Conservation (phyloP, 371 early-diverging fungal species). For the Fennellomyces sp. region DNA sequence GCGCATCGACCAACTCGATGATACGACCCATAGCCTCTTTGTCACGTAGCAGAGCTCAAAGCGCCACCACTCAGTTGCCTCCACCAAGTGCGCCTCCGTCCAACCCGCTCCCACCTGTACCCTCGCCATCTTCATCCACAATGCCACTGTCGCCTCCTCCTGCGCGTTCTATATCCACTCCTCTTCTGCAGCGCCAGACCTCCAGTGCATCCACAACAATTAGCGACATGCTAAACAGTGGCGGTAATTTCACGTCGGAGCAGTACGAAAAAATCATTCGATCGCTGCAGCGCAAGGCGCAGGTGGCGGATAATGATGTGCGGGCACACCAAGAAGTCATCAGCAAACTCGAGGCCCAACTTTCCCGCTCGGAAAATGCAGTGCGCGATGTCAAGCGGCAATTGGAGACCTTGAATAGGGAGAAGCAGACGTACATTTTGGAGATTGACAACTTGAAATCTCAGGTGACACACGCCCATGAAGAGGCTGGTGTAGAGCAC, state of each 20-base stretch:
- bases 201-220: slow-evolving; percentile 10
- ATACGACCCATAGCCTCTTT: not conserved
- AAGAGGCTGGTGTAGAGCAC: not conserved
- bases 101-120: slow-evolving; percentile 53
- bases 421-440: slow-evolving; percentile 40
- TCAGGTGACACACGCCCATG: slow-evolving; percentile 29
- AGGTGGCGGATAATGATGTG: slow-evolving; percentile 46
- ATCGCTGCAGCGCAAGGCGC: slow-evolving; percentile 47
- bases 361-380: slow-evolving; percentile 40
- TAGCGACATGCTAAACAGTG: slow-evolving; percentile 7
- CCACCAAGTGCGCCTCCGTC: slow-evolving; percentile 42
- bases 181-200: slow-evolving; percentile 9
- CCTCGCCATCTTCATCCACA: slow-evolving; percentile 11
- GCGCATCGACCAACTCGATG: not conserved
- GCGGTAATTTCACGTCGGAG: slow-evolving; percentile 33
- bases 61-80: not conserved
- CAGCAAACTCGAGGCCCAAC: slow-evolving; percentile 41
- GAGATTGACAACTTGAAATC: slow-evolving; percentile 44
- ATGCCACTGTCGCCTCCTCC: slow-evolving; percentile 33
- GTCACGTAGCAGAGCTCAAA: not conserved
- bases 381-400: slow-evolving; percentile 45
- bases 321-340: slow-evolving; percentile 51
- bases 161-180: slow-evolving; percentile 15
- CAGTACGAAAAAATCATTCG: slow-evolving; percentile 52
- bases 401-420: slow-evolving; percentile 35